These are phyloP conservation scores for Entrophospora sp. DNA, from an alignment of 192 early-diverging fungal species.

Conservation along the genomic window DNA sequence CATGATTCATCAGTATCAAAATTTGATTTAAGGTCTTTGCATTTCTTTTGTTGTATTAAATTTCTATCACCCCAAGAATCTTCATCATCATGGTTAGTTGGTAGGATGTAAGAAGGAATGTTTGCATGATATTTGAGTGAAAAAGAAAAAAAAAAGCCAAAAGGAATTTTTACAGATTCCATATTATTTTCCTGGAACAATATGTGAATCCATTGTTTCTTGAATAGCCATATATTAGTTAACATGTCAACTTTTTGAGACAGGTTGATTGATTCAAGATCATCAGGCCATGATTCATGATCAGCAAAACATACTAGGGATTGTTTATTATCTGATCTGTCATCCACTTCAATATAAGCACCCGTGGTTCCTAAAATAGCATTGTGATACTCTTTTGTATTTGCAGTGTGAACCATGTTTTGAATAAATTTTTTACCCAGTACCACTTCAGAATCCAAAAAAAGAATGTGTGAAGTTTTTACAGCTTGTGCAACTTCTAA, in stretches of 20 bases:
- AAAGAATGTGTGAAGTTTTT: constrained; percentile 33
- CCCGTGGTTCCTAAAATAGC: constrained; percentile 37
- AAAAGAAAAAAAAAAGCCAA: not conserved
- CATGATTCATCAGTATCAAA: not conserved
- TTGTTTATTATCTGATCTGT: not conserved
- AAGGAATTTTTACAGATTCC: not conserved
- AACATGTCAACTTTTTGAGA: constrained; percentile 22
- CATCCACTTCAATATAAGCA: not conserved
- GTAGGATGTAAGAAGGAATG: not conserved
- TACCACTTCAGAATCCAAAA: constrained; percentile 35
- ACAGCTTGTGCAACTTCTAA: constrained; percentile 28
- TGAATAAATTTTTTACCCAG: constrained; percentile 35
- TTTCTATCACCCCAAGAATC: not conserved
- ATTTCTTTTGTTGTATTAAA: not conserved
- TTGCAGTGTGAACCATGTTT: constrained; percentile 29
- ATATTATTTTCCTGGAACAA: not conserved
- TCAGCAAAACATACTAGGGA: constrained; percentile 15
- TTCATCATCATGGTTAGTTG: not conserved
- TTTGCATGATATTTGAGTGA: not conserved
- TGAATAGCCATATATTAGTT: constrained; percentile 29
- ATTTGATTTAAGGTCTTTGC: not conserved
- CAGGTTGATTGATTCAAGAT: constrained; percentile 14
- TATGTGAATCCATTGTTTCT: constrained; percentile 10
- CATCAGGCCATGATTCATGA: not conserved
- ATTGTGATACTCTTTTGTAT: constrained; percentile 34